These are phyloP conservation scores for Dendrobium chrysotoxum DNA, from an alignment of 106 monocot species.

Conservation along the genomic window DNA sequence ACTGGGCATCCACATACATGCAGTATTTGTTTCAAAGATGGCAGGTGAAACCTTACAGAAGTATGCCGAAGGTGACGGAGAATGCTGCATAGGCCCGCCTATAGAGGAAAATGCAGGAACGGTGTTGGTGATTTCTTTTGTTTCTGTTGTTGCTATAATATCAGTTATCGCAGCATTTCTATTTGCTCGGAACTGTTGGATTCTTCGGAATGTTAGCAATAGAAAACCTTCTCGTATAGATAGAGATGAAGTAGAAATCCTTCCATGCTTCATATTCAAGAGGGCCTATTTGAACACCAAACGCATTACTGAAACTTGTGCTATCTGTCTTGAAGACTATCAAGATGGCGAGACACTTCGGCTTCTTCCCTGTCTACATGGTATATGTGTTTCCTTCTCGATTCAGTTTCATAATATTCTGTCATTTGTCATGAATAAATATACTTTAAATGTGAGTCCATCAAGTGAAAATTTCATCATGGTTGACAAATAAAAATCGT, in stretches of 20 bases:
- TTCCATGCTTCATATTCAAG: slow-evolving; percentile 65
- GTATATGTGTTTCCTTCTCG: slow-evolving; percentile 21
- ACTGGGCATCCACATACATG: slow-evolving; percentile 60
- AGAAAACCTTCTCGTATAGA: slow-evolving; percentile 40
- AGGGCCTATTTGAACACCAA: slow-evolving; percentile 33
- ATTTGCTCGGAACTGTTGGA: slow-evolving; percentile 73
- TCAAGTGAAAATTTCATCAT: not conserved
- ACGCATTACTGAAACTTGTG: slow-evolving; percentile 49
- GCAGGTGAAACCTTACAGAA: slow-evolving; percentile 74
- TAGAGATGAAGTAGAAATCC: slow-evolving; percentile 50
- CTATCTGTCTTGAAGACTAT: slow-evolving; percentile 93
- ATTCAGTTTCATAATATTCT: not conserved
- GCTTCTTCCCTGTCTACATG: slow-evolving; percentile 82
- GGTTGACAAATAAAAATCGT: not conserved
- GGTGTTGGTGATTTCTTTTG: slow-evolving; percentile 77
- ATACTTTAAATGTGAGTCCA: not conserved
- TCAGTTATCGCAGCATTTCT: slow-evolving; percentile 65
- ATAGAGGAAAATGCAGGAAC: slow-evolving; percentile 72
- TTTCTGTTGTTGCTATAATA: slow-evolving; percentile 72
- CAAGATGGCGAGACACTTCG: slow-evolving; percentile 72
- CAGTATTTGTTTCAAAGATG: slow-evolving; percentile 86
- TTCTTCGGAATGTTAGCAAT: slow-evolving; percentile 31
- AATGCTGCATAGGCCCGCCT: slow-evolving; percentile 68
- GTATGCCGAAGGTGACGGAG: slow-evolving; percentile 47
- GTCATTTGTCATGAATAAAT: not conserved